These are phyloP conservation scores for Hypoxylon sp. DNA, from an alignment of 2,329 filamentous ascomycete genomes.

Conservation along the genomic window DNA sequence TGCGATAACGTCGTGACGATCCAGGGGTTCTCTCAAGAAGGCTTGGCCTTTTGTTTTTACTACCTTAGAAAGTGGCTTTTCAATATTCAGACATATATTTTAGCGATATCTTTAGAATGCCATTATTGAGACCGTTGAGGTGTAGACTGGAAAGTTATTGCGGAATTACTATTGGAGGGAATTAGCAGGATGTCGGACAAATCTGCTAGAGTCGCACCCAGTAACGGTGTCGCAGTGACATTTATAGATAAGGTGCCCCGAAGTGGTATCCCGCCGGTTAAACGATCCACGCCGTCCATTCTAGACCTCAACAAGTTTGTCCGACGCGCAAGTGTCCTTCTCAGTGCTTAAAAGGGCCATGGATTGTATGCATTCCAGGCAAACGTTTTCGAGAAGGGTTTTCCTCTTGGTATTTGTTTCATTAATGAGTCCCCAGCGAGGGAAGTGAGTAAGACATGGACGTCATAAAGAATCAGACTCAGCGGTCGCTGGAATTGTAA, in stretches of 20 bases:
- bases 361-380: not conserved
- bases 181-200: constrained; percentile 32
- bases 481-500: constrained; percentile 13
- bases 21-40: not conserved
- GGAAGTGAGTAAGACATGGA: constrained; percentile 30
- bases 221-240: constrained; percentile 5
- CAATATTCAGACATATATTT: not conserved
- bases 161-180: not conserved
- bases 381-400: not conserved
- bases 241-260: constrained; percentile 7
- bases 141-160: not conserved
- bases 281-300: constrained; percentile 18
- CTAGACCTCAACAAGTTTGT: constrained; percentile 3
- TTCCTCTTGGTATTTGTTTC: not conserved
- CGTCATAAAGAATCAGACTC: constrained; percentile 20
- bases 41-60: not conserved
- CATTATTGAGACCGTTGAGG: not conserved
- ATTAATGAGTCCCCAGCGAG: not conserved
- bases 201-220: constrained; percentile 13
- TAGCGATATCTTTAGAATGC: not conserved
- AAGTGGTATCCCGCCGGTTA: constrained; percentile 21
- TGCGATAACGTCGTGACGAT: not conserved
- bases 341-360: not conserved
- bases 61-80: not conserved
- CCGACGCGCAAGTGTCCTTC: not conserved